Base-by-base conservation (phyloP, 2,329 filamentous ascomycete species). In the Dactylellina parvicollis region DNA sequence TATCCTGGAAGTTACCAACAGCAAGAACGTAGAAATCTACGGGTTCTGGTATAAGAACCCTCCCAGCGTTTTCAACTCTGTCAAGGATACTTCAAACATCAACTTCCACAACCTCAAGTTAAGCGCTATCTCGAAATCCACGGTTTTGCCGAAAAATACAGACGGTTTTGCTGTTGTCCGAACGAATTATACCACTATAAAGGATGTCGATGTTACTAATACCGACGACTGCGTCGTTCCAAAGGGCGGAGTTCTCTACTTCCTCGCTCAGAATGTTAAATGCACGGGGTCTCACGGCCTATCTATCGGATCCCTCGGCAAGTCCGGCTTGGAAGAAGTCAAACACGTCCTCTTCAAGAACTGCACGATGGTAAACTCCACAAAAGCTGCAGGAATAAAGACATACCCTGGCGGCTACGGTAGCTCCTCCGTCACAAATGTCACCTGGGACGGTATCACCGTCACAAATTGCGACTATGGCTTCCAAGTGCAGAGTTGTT, bases 261-360 rank as follows among this genome's bases (percentile, higher is more conserved):
- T 82, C 22, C 81, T 80, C 1, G 81, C 84, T 3, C 77, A 79
- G 14, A 78, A 78, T 2, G 79, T 85, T 22, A 81, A 80, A 36
- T 85, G 84, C 76, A 81, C 78, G 2, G 83, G 83, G 14, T 83
- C 82, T 7, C 83, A 84, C 49, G 83, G 83, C 5, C 76, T 85
- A 7, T 83, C 82, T 1, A 82, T 85, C 3, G 84, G 83, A 2
- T 83, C 81, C 1, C 77, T 85, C 4, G 83, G 83, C 0, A 80
- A 80, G 38, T 76, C 76, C 5, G 77, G 76, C 4, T 77, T 79
- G n/a, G 83, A 84, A 67, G 79, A 78, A 0, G 83, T 85, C 14
- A 75, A 79, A 54, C 83, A 84, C 59, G 75, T 84, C 22, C 81
- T 82, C 34, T 81, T 83, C 20, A 78, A 78, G 10, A 79, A 80